These are phyloP conservation scores for Forsythia suspensa DNA, from an alignment of 257 asterid genomes.

Conservation along the genomic window DNA sequence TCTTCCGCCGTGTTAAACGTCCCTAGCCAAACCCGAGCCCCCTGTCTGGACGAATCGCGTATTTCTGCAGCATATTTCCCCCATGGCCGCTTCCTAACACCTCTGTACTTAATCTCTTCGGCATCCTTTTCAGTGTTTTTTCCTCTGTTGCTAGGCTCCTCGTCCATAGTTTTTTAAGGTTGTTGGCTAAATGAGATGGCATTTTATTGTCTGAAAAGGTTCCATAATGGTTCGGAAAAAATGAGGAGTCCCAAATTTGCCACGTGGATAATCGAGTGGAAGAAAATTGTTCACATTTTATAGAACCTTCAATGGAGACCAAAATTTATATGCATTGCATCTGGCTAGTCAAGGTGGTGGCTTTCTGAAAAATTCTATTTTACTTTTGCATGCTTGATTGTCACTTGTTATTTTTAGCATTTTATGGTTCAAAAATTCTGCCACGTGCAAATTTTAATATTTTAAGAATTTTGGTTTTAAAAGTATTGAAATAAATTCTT, in stretches of 20 bases:
- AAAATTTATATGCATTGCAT: slow-evolving; percentile 21
- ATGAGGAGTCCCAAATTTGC: slow-evolving; percentile 12
- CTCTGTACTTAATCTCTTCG: slow-evolving; percentile 42
- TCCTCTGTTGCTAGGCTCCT: slow-evolving; percentile 5
- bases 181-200: slow-evolving; percentile 15
- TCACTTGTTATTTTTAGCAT: background rate
- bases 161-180: slow-evolving; percentile 13
- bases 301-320: slow-evolving; percentile 23
- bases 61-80: slow-evolving; percentile 54
- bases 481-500: background rate
- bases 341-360: slow-evolving; percentile 40
- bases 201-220: slow-evolving; percentile 18
- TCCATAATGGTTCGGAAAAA: background rate
- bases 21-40: slow-evolving; percentile 49
- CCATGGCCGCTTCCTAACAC: slow-evolving; percentile 51
- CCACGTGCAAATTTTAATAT: background rate
- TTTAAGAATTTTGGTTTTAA: background rate
- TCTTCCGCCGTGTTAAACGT: slow-evolving; percentile 44
- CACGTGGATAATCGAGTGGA: slow-evolving; percentile 17
- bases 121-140: background rate
- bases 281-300: slow-evolving; percentile 4
- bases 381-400: slow-evolving; percentile 6
- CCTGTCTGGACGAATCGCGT: slow-evolving; percentile 38
- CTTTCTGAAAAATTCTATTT: slow-evolving; percentile 20
- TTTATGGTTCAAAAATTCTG: background rate